These are phyloP conservation scores for maize (Zea mays) DNA, from an alignment of 176 grass and related monocot genomes.

Conservation along the genomic window Zm-B73-REFERENCE-NAM-5.0 NC_050104.1:13993501-13994000, in stretches of 20 bases:
- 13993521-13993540: constrained; percentile 80
- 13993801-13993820: constrained; percentile 72
- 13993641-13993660: constrained; percentile 75
- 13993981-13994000: constrained; percentile 39
- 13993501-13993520: constrained; percentile 47
- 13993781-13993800: constrained; percentile 64
- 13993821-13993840: constrained; percentile 54
- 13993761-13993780: constrained; percentile 60
- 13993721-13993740: constrained; percentile 76
- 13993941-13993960: constrained; percentile 66
- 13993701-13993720: constrained; percentile 68
- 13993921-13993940: constrained; percentile 57
- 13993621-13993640: constrained; percentile 64
- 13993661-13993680: constrained; percentile 82
- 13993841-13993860: constrained; percentile 52
- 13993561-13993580: constrained; percentile 51
- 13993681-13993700: constrained; percentile 56
- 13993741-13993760: constrained; percentile 57
- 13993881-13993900: constrained; percentile 89
- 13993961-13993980: constrained; percentile 54
- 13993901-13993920: constrained; percentile 57
- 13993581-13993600: constrained; percentile 80
- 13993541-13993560: constrained; percentile 50
- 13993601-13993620: constrained; percentile 57
- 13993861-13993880: constrained; percentile 38